Evolutionary conservation across 202 grass and related monocot species (phyloP).

Genomic region (Eragrostis tef): DNA sequence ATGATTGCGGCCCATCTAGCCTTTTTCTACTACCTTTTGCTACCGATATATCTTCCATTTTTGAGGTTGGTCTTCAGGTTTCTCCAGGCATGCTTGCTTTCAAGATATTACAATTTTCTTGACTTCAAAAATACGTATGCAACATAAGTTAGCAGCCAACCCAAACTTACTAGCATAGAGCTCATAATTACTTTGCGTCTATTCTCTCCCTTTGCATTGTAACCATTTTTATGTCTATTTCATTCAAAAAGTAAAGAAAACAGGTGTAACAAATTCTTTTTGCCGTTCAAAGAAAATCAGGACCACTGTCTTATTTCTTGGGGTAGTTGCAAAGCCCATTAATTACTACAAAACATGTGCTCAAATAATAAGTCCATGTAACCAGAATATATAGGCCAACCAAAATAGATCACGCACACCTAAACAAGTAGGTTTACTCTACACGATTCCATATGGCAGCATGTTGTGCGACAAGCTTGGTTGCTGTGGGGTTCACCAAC

Average conservation of each 20-base stretch:
- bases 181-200: too few species aligned
- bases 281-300: background rate
- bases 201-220: background rate
- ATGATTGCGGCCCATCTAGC: too few species aligned
- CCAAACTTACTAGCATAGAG: too few species aligned
- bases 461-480: constrained; percentile 36
- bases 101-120: too few species aligned
- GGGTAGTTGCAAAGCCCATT: constrained; percentile 11
- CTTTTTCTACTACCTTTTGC: too few species aligned
- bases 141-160: too few species aligned
- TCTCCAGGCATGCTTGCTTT: too few species aligned
- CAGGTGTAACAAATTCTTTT: constrained; percentile 1
- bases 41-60: too few species aligned
- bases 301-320: background rate
- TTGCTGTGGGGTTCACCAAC: constrained; percentile 42
- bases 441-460: constrained; percentile 35
- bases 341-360: background rate
- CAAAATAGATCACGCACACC: constrained; percentile 36
- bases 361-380: constrained; percentile 24
- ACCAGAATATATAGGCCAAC: constrained; percentile 48
- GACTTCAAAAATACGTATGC: too few species aligned
- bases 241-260: background rate
- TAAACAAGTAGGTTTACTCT: constrained; percentile 39
- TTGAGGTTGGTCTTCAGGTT: too few species aligned
- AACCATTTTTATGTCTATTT: background rate